Evolutionary conservation across 2,329 filamentous ascomycete genomes (phyloP).

Genomic region (Neopestalotiopsis clavispora): DNA sequence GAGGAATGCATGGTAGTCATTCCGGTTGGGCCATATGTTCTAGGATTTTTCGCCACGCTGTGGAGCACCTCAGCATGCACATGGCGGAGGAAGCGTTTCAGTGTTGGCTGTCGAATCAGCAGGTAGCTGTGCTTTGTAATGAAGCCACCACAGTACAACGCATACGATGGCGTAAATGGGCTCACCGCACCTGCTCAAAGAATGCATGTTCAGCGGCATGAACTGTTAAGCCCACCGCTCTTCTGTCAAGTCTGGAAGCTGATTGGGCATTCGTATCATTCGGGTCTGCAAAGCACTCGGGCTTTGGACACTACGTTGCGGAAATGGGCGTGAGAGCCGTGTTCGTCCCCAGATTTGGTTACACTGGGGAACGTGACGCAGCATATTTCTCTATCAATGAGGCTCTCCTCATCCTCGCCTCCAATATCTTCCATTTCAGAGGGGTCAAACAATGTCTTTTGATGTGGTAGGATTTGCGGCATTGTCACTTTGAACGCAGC

Average conservation of each 20-base stretch:
- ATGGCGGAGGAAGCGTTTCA: not conserved
- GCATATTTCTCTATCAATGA: conserved; percentile 57
- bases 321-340: conserved; percentile 63
- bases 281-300: conserved; percentile 64
- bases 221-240: conserved; percentile 12
- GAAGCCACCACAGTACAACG: not conserved
- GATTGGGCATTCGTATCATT: conserved; percentile 35
- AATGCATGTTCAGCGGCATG: conserved; percentile 1
- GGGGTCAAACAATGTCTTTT: conserved; percentile 60
- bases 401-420: conserved; percentile 62
- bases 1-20: not conserved
- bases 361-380: conserved; percentile 70
- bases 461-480: conserved; percentile 58
- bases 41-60: not conserved
- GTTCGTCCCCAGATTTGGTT: conserved; percentile 68
- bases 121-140: not conserved
- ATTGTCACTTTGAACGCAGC: conserved; percentile 61
- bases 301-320: conserved; percentile 69
- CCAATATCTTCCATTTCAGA: conserved; percentile 70
- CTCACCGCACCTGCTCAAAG: not conserved
- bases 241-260: not conserved
- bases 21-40: not conserved
- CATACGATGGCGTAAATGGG: not conserved
- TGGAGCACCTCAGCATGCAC: not conserved
- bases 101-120: not conserved